phyloP scores from a whole-genome alignment of 495 filamentous ascomycete species.

The Hyaloscypha variabilis region DNA sequence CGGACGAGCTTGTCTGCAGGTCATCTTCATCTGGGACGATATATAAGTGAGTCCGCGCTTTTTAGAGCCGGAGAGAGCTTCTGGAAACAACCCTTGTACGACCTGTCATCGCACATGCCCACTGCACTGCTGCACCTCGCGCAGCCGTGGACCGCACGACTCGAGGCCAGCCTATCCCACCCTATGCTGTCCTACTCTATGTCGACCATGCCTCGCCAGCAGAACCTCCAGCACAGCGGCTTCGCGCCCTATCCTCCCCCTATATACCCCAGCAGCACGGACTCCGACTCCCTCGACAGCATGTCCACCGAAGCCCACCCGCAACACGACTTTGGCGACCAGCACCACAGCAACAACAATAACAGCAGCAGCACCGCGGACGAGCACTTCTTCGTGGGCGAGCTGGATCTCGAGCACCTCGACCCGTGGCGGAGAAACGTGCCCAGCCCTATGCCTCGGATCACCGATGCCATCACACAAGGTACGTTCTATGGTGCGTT shows the following conservation, averaged over 20 bases:
- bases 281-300: not conserved
- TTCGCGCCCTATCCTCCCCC: not conserved
- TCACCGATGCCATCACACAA: not conserved
- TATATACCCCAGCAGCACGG: not conserved
- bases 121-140: not conserved
- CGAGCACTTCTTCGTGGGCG: not conserved
- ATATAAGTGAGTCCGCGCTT: not conserved
- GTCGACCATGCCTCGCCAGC: not conserved
- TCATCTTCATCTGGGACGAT: not conserved
- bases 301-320: not conserved
- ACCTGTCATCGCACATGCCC: not conserved
- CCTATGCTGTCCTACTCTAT: too few relatives aligned
- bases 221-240: not conserved
- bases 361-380: not conserved
- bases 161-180: not conserved
- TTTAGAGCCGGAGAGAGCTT: not conserved
- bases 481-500: not conserved
- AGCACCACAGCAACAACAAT: too few relatives aligned
- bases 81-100: not conserved
- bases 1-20: not conserved
- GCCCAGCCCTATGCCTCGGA: not conserved
- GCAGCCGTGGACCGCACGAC: not conserved
- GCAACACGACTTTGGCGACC: not conserved
- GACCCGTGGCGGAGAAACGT: not conserved
- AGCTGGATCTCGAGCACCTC: not conserved